A percentile compares a stretch with the other conserved stretches of the same genome.
Evolutionary conservation across 2,329 filamentous ascomycete species (phyloP).

Genomic region (Alternaria solani): DNA sequence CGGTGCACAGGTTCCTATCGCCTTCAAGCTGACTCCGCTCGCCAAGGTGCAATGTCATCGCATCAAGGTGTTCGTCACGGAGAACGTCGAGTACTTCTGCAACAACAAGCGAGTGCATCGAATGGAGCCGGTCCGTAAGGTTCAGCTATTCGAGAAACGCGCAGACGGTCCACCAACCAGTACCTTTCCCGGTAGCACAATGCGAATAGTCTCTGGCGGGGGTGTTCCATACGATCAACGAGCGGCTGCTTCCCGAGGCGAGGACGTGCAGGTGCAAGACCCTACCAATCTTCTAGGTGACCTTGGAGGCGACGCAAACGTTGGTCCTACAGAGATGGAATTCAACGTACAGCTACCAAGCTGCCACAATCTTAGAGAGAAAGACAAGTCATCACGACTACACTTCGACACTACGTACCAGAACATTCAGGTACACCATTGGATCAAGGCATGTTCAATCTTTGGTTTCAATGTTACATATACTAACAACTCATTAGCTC

Average conservation of each 20-base stretch:
- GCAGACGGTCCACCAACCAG: constrained; percentile 79
- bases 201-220: constrained; percentile 80
- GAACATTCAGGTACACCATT: constrained; percentile 92
- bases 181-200: constrained; percentile 76
- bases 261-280: constrained; percentile 62
- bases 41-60: constrained; percentile 94
- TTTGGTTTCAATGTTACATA: background rate
- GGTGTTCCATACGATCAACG: constrained; percentile 74
- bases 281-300: constrained; percentile 80
- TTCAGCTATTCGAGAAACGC: constrained; percentile 86
- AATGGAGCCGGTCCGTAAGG: constrained; percentile 83
- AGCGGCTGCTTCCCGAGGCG: constrained; percentile 63
- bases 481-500: constrained; percentile 64
- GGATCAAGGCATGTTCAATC: constrained; percentile 79
- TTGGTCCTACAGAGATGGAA: constrained; percentile 92
- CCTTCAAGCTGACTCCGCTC: constrained; percentile 90
- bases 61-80: constrained; percentile 89
- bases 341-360: constrained; percentile 92
- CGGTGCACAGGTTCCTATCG: constrained; percentile 86
- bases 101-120: constrained; percentile 84
- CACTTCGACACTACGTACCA: constrained; percentile 94
- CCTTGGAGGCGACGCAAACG: constrained; percentile 74
- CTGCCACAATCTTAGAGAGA: constrained; percentile 81
- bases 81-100: constrained; percentile 91
- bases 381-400: constrained; percentile 70